Evolutionary conservation across 257 asterid genomes (phyloP), one percentile per base, ranked within the genome.

Genomic region (Solanum pimpinellifolium): DNA sequence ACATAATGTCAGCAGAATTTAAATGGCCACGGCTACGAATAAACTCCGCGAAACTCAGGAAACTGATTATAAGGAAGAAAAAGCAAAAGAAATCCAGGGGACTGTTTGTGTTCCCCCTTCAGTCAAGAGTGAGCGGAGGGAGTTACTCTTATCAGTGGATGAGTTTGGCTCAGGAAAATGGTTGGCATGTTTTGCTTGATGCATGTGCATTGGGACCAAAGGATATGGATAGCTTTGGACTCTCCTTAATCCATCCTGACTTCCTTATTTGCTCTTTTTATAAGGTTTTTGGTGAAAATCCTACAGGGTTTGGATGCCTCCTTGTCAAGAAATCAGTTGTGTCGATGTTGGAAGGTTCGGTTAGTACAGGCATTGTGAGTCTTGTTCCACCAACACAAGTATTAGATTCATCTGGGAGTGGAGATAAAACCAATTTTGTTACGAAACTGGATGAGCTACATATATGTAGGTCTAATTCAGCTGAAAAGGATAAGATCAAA

Each of bases 281-380:
- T 93, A 94, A 93, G 92, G 93, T 97, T 29, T 94, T 95, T 4
- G 98, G 99, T 11, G 94, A 94, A 62, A 94, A 95, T 39, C 99
- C 99, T 7, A 95, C 97, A 1, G 99, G 99, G 11, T 97, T 97
- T n/a, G 99, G 98, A 44, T 97, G 99, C 90, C 92, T 97, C 21
- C 88, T 95, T 10, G 97, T 94, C 59, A 95, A 94, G 92, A 95
- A 92, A 88, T 91, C 98, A 6, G 78, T 90, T 3, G 86, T 92
- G 1, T 93, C 93, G 13, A 85, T 87, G 87, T 94, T 97, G 9
- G 96, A 94, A 88, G 90, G 82, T 52, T 94, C 98, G 1, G 87
- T 87, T 1, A 91, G 91, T 1, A 81, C 94, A 15, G 98, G 98
- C 37, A 92, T 94, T 73, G 98, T 93, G 2, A 89, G 93, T 35